Evolutionary conservation across 768 basidiomycete species (phyloP).

Genomic region (Mycena vitilis): DNA sequence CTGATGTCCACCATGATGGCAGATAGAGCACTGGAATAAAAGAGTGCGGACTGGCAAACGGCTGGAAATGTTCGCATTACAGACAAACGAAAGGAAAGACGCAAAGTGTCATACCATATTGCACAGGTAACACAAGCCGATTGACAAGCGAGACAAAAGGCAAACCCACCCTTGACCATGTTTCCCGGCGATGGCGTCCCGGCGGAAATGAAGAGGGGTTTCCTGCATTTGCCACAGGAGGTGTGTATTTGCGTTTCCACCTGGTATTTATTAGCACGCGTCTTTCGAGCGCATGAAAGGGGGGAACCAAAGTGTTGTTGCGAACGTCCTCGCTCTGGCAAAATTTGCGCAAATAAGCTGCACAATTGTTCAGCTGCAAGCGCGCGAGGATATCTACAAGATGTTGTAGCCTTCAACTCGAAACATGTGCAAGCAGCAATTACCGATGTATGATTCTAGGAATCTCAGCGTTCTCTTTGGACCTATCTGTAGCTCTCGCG

Average conservation of each 20-base stretch:
- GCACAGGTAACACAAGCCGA: constrained; percentile 62
- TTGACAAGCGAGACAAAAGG: constrained; percentile 70
- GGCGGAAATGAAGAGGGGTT: constrained; percentile 62
- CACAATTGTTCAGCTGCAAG: constrained; percentile 69
- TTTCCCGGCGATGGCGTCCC: constrained; percentile 44
- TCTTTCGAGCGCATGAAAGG: not conserved
- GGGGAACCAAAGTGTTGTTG: constrained; percentile 63
- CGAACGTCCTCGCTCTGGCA: constrained; percentile 63
- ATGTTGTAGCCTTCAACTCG: constrained; percentile 3
- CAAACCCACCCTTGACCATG: constrained; percentile 55
- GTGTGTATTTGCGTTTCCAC: constrained; percentile 80
- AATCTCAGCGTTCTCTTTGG: constrained; percentile 60
- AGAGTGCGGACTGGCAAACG: constrained; percentile 80
- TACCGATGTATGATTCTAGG: constrained; percentile 81
- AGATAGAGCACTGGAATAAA: constrained; percentile 80
- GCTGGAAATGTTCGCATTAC: constrained; percentile 51
- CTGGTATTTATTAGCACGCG: constrained; percentile 47
- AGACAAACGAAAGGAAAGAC: not conserved
- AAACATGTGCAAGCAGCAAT: not conserved
- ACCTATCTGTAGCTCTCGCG: constrained; percentile 65
- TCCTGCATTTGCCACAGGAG: constrained; percentile 75
- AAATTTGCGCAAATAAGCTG: constrained; percentile 82
- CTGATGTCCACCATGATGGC: constrained; percentile 86
- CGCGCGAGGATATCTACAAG: constrained; percentile 70
- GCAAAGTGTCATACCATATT: constrained; percentile 69